Conservation (phyloP, 805 yeast genomes). For the Metschnikowia vanudenii region DNA sequence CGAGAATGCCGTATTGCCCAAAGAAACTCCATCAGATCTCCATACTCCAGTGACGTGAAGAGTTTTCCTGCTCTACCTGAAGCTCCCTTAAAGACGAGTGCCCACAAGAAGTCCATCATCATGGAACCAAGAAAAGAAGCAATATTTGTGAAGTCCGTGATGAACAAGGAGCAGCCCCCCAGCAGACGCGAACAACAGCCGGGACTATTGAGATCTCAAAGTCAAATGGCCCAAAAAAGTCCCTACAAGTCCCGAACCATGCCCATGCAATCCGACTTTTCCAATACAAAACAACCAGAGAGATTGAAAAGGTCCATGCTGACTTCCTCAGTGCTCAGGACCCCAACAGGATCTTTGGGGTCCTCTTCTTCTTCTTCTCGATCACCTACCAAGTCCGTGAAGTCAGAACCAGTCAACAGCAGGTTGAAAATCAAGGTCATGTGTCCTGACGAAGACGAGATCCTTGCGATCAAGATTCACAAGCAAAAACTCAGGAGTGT, state of each 20-base stretch:
- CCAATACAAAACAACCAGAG: background rate
- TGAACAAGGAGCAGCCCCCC: background rate
- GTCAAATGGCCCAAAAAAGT: background rate
- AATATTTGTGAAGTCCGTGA: no score
- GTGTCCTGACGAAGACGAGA: conserved; percentile 17
- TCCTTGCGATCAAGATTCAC: conserved; percentile 17
- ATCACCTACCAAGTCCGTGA: background rate
- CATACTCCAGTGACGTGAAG: background rate
- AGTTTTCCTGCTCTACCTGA: background rate
- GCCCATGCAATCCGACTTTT: background rate
- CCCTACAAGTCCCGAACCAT: background rate
- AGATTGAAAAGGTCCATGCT: conserved; percentile 2
- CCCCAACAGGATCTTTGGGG: background rate
- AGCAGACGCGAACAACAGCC: background rate
- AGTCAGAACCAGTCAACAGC: background rate
- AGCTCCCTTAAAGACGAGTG: background rate
- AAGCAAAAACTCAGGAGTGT: conserved; percentile 16
- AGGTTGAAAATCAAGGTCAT: conserved; percentile 6
- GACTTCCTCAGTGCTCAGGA: background rate
- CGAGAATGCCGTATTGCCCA: background rate
- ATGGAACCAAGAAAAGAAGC: no score
- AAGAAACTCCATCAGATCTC: background rate
- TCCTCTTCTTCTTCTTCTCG: background rate
- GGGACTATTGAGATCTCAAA: background rate
- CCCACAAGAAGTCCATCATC: background rate